Conservation (phyloP, 805 yeast species). For the Ogataea populi-albae region DNA sequence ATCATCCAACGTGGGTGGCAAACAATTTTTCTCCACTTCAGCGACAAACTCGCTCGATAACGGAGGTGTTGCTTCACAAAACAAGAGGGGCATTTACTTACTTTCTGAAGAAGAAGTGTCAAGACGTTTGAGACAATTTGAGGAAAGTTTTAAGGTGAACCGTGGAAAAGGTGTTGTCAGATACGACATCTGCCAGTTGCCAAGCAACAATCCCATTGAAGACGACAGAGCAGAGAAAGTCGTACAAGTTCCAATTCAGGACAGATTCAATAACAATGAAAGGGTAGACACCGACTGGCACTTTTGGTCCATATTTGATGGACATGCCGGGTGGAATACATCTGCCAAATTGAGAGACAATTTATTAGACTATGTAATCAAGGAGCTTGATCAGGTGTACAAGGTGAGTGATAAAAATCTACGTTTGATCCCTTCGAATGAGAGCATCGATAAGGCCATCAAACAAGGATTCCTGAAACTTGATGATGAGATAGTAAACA, state of each 20-base stretch:
- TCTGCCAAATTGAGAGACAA: constrained; percentile 80
- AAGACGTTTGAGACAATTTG: constrained; percentile 61
- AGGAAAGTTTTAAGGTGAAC: constrained; percentile 76
- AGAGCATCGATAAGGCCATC: constrained; percentile 74
- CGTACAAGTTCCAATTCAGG: constrained; percentile 70
- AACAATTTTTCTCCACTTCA: constrained; percentile 39
- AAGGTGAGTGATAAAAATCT: constrained; percentile 51
- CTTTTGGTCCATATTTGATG: constrained; percentile 95
- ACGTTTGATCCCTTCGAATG: constrained; percentile 63
- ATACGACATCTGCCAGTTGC: constrained; percentile 85
- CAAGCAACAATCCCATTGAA: constrained; percentile 91
- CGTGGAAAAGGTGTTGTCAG: constrained; percentile 85
- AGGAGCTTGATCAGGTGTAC: constrained; percentile 66
- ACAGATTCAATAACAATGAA: constrained; percentile 47
- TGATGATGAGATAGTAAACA: constrained; percentile 83
- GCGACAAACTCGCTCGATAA: constrained; percentile 38
- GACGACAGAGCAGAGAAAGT: constrained; percentile 88
- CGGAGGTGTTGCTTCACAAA: constrained; percentile 37
- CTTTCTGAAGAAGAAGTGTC: constrained; percentile 72
- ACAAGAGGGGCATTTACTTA: constrained; percentile 54
- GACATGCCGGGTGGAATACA: constrained; percentile 96
- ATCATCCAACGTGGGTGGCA: constrained; percentile 10
- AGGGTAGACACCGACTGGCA: constrained; percentile 68
- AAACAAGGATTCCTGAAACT: constrained; percentile 74
- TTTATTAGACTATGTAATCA: constrained; percentile 71